phyloP scores from a whole-genome alignment of 306 rosid genomes.

The Dryas drummondii region DNA sequence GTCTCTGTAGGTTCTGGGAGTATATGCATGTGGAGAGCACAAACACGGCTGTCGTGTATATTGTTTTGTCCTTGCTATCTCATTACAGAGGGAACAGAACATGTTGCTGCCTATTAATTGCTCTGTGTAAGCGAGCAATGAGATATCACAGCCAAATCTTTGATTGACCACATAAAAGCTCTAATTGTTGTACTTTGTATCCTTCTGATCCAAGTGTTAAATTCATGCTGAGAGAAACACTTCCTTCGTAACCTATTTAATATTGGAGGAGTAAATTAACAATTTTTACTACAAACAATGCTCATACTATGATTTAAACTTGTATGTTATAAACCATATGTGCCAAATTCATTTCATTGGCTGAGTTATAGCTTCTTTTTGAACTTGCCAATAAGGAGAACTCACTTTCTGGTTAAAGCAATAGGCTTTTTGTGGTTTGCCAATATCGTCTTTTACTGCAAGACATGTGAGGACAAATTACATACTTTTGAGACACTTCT shows the following conservation, averaged over 20 bases:
- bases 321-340: too few relatives aligned
- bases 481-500: too few relatives aligned
- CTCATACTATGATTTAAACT: too few relatives aligned
- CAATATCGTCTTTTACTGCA: too few relatives aligned
- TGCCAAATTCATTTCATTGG: background rate
- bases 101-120: background rate
- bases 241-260: background rate
- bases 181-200: background rate
- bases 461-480: too few relatives aligned
- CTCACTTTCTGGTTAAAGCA: background rate
- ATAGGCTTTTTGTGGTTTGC: too few relatives aligned
- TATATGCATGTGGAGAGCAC: background rate
- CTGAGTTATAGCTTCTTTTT: background rate
- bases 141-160: background rate
- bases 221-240: background rate
- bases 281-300: too few relatives aligned
- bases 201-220: background rate
- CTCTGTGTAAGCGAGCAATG: background rate
- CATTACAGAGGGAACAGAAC: background rate
- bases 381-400: background rate
- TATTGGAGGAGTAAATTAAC: too few relatives aligned
- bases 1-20: slow-evolving; percentile 2
- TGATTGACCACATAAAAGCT: background rate
- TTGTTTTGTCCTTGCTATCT: background rate
- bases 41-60: background rate